Evolutionary conservation across 768 basidiomycete genomes (phyloP).

Genomic region (Hemileccinum impolitum): DNA sequence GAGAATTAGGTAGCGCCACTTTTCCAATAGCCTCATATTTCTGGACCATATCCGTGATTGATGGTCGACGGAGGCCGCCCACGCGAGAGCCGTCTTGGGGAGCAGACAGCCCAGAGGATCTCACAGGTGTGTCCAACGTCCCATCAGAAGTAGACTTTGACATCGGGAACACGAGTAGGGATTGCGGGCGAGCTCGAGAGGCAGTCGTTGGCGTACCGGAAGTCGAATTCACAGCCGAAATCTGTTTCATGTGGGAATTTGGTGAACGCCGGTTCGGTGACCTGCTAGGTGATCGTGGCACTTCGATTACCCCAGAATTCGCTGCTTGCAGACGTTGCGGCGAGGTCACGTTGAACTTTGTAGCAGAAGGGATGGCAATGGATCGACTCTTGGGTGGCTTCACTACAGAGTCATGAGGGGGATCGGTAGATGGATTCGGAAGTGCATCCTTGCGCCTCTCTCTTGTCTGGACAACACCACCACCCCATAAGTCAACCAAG

Average conservation of each 20-base stretch:
- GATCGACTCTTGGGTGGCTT: slow-evolving; percentile 22
- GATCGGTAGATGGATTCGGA: slow-evolving; percentile 17
- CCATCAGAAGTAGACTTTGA: slow-evolving; percentile 41
- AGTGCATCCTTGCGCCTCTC: slow-evolving; percentile 37
- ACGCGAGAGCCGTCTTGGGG: slow-evolving; percentile 46
- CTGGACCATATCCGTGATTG: slow-evolving; percentile 86
- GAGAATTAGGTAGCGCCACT: slow-evolving; percentile 25
- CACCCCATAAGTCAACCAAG: slow-evolving; percentile 76
- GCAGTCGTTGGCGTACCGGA: slow-evolving; percentile 29
- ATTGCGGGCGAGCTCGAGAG: slow-evolving; percentile 67
- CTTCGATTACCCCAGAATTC: slow-evolving; percentile 13
- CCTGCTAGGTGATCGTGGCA: slow-evolving; percentile 26
- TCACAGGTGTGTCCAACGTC: slow-evolving; percentile 29
- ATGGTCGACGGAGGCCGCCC: slow-evolving; percentile 52
- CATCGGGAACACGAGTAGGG: slow-evolving; percentile 70
- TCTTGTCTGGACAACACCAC: slow-evolving; percentile 41
- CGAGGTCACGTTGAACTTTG: slow-evolving; percentile 21
- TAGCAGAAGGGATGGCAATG: slow-evolving; percentile 13
- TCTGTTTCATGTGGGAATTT: slow-evolving; percentile 29
- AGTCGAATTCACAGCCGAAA: slow-evolving; percentile 24
- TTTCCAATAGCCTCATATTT: slow-evolving; percentile 66
- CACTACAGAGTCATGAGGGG: slow-evolving; percentile 9
- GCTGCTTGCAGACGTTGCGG: slow-evolving; percentile 24
- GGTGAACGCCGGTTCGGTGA: slow-evolving; percentile 29
- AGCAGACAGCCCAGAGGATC: slow-evolving; percentile 41